Percentiles rank a stretch among this genome's conserved stretches.
Evolutionary conservation across 2,329 filamentous ascomycete genomes (phyloP).

Genomic region (Thielaviopsis ethacetica): DNA sequence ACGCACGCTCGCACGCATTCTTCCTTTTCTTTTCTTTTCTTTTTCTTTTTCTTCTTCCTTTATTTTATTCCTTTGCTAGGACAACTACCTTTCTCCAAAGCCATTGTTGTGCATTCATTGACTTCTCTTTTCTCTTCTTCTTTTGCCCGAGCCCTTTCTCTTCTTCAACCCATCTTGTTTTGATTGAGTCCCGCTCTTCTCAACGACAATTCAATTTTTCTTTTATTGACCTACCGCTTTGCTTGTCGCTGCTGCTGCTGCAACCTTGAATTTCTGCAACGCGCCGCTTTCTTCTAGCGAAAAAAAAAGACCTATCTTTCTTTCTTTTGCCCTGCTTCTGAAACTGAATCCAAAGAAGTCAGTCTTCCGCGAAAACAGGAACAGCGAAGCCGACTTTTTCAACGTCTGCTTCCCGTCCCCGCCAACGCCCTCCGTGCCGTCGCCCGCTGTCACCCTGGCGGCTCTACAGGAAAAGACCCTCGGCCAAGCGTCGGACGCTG

Average conservation of each 20-base stretch:
- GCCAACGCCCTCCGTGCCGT: background rate
- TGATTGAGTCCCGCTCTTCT: background rate
- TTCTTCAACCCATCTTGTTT: background rate
- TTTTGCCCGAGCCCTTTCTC: background rate
- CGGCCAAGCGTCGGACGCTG: constrained; percentile 49
- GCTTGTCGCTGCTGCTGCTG: background rate
- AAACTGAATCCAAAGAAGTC: background rate
- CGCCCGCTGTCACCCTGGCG: constrained; percentile 34
- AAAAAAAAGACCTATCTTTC: no score
- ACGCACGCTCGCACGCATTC: no score
- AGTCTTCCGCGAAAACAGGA: background rate
- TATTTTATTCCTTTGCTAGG: no score
- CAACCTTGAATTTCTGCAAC: background rate
- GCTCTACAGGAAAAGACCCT: constrained; percentile 43
- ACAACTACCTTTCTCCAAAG: background rate
- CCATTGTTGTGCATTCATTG: background rate
- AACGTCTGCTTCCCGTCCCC: constrained; percentile 1
- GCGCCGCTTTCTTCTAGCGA: background rate
- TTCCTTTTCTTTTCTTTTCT: background rate
- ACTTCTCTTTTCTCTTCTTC: no score
- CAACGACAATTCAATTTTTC: no score
- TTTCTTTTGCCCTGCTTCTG: no score
- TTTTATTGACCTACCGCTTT: background rate
- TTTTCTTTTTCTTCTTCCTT: background rate
- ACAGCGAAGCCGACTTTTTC: background rate